Evolutionary conservation across 176 grass and related monocot genomes (phyloP), one percentile per base, ranked within the genome.

Genomic region (Elymus sibiricus): DNA sequence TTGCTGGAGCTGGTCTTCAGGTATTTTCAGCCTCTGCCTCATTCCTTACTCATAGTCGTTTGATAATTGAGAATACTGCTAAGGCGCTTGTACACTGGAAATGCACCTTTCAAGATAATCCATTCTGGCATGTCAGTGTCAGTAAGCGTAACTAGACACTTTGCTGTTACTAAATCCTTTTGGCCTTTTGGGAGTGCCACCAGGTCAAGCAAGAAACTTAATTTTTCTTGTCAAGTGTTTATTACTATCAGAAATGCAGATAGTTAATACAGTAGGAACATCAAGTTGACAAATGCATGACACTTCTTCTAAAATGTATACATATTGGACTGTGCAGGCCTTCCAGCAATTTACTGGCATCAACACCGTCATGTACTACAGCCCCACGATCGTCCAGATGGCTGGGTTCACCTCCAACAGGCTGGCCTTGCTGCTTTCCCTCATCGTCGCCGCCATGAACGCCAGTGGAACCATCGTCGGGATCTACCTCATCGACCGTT

Each of bases 331-430:
- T 61, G 6, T 65, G 81, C 90, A 98, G 94, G 97, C 97, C 32
- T 98, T 98, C 56, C 97, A 98, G 69, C 97, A 98, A 81, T 95
- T 98, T 39, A 98, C 91, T 37, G 97, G 97, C n/a, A 98, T 98
- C 85, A 98, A 98, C 82, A 98, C 97, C 0, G 97, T 98, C 31
- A 98, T 98, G 97, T 98, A 98, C 68, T 98, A 94, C 88, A 95
- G 93, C 27, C 97, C 97, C 24, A 94, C 92, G 0, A 95, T 98
- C 4, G 94, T 98, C 38, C 97, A 95, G 89, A 98, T 98, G 97
- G 97, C 97, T 14, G 97, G 97, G 19, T 95, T 95, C 74, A 80
- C 92, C 28, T 95, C 93, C 72, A 98, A 98, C 86, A 89, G 82
- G 82, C 43, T 95, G 32, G 97, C 97, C 12, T 86, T 98, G 65